Evolutionary conservation across 139 green algal genomes (phyloP), one percentile per base, ranked within the genome.

Genomic region (Pseudopediastrum boryanum): DNA sequence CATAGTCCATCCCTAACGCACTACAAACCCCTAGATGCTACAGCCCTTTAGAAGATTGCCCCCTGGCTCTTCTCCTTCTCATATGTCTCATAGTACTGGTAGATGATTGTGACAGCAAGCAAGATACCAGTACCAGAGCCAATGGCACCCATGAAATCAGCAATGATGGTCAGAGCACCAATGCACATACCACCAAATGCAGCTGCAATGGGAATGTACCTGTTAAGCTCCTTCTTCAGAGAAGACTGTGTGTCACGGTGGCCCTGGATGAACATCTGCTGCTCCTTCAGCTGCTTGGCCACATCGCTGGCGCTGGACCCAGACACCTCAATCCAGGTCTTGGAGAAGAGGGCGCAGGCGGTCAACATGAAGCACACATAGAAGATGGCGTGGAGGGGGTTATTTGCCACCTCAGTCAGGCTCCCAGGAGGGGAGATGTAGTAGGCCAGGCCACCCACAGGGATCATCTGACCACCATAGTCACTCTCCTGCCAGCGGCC

Each of bases 141-240:
- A 68, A 98, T 97, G 33, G 94, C 94, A 29, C 94, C 96, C 94
- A 99, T 96, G 90, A 99, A 98, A 89, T 99, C 97, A 8, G 97
- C 97, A 27, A 98, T 89, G 42, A 99, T 98, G 54, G 97, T 99
- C 16, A 99, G 89, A 0, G 94, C 94, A 54, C 97, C 97, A 78
- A 99, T 99, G 92, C 97, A 99, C 96, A 99, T 99, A 78, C 97
- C 97, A 27, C 97, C 97, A 90, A 99, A 99, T 0, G 97, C 97
- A 38, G 89, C 89, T 13, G 89, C 88, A 9, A 81, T 92, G 73
- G 89, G 89, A 71, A 93, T 93, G 82, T 93, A 93, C 39, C 85
- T 90, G 90, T 98, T 98, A 4, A 99, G 93, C 90, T 99, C 96
- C 89, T 98, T 98, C 90, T 94, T 96, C 54, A 98, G 84, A 48